Base-by-base conservation (phyloP, 768 basidiomycete genomes). In the Trametes maxima region DNA sequence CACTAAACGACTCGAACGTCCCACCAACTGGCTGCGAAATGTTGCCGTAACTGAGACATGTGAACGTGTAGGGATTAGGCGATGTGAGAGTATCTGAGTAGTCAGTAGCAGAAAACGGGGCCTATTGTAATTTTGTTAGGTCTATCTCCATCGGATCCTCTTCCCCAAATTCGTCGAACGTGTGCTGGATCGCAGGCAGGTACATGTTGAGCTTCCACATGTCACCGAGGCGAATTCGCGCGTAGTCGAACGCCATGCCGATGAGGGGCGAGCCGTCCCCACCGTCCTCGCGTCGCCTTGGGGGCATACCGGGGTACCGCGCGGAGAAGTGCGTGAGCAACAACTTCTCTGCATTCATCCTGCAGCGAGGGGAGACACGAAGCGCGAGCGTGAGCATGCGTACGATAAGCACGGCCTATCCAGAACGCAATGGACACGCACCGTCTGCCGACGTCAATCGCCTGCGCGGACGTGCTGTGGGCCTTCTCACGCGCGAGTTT, bases 291-390 rank as follows among this genome's bases (percentile, higher is more conserved):
- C 60, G 43, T 12, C 37, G 45, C 17, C 75, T 28, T 60, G 66
- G 50, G 3, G 93, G 93, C 70, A 95, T 78, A 67, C 91, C 94
- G 17, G 95, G 94, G 73, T 96, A 95, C 28, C 95, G 87, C 42
- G 92, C 92, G 11, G 95, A 97, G 76, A 98, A 98, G 72, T 98
- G 95, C 0, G 94, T 98, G 21, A 98, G 82, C n/a, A 98, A 83
- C 43, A 93, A 80, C 64, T 93, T 87, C 54, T 85, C 77, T 1
- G 94, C 94, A 11, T 83, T 79, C 95, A 96, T 96, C 62, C 94
- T 95, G 58, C 40, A 16, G 47, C 36, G 5, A 13, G 17, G 59
- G 25, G 22, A 55, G 25, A 59, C 48, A 60, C 11, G 39, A 47
- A n/a, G 24, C 37, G 37, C n/a, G 24, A 11, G 22, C 8, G 28